Conservation (phyloP, 495 filamentous ascomycete genomes). For the Cercophora scortea region DNA sequence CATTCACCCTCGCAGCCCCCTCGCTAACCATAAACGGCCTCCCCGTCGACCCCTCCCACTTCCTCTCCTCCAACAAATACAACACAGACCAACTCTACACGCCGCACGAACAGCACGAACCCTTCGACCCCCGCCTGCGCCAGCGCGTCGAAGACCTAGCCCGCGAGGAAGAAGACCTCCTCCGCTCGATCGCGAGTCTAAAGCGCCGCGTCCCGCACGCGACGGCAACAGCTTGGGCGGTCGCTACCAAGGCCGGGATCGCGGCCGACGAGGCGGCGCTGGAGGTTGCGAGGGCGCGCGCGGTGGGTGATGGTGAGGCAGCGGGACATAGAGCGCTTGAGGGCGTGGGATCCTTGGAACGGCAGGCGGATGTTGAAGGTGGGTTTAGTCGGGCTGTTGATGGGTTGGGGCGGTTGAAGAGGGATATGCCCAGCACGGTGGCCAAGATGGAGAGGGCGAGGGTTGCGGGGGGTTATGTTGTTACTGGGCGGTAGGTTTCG, state of each 20-base stretch:
- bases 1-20: conserved; percentile 58
- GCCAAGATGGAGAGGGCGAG: conserved; percentile 72
- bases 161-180: conserved; percentile 64
- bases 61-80: conserved; percentile 22
- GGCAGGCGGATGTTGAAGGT: conserved; percentile 42
- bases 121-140: conserved; percentile 66
- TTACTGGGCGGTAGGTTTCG: conserved; percentile 25
- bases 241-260: conserved; percentile 37
- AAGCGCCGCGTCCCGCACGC: conserved; percentile 58
- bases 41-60: conserved; percentile 36
- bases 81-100: neutral
- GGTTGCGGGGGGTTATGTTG: conserved; percentile 55
- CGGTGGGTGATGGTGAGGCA: conserved; percentile 10
- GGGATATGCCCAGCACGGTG: conserved; percentile 60
- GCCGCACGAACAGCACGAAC: conserved; percentile 46
- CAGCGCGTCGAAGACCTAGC: conserved; percentile 58
- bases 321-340: conserved; percentile 14
- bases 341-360: conserved; percentile 28
- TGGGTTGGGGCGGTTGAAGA: conserved; percentile 45
- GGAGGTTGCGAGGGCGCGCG: conserved; percentile 16
- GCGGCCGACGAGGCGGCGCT: conserved; percentile 41
- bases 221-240: conserved; percentile 49
- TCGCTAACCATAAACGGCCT: conserved; percentile 82
- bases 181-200: conserved; percentile 61
- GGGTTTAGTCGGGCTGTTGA: conserved; percentile 44